Evolutionary conservation across 495 filamentous ascomycete genomes (phyloP), one percentile per base, ranked within the genome.

Genomic region (Wilcoxina mikolae): DNA sequence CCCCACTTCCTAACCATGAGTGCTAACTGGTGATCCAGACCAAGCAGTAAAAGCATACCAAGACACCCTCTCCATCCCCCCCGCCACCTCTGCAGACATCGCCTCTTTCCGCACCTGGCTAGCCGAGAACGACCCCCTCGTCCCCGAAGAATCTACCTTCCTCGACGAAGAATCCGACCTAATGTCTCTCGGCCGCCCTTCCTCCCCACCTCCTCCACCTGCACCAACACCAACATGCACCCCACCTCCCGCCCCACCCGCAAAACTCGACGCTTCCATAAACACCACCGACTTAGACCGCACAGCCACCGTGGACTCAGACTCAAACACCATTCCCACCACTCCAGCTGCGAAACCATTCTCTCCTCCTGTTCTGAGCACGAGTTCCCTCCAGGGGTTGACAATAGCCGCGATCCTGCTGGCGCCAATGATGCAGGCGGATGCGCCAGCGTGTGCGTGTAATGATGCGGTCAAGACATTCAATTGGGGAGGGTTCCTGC

Each of bases 11-110:
- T 3, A 15, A 20, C 3, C 1, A 46, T 46, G 43, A 20, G 11
- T 2, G n/a, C n/a, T 46, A 11, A 46, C 43, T 17, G 23, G 23
- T 20, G n/a, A 17, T 18, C 7, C 23, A 49, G 46, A 49, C 29
- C 10, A 27, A 2, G 46, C 46, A 3, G 46, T 49, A 29, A 49
- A 49, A 29, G 24, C 46, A 3, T 49, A 49, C 22, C 46, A 49
- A 12, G 25, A 49, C 12, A 27, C 23, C 25, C 25, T 49, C 23
- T 28, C 25, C 3, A 9, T 49, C 20, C 46, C 3, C 12, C 9
- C 46, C n/a, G 46, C 46, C 12, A 29, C 1, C 12, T 2, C 3
- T 4, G 46, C 27, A 11, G 46, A 49, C 27, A 15, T 49, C 24
- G 27, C 10, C 23, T 3, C 1, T 11, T 49, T 49, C 12, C 46